Percentiles rank a stretch among this genome's conserved stretches.
These are phyloP conservation scores for Elaphomyces granulatus DNA, from an alignment of 495 filamentous ascomycete species.

Conservation along the genomic window DNA sequence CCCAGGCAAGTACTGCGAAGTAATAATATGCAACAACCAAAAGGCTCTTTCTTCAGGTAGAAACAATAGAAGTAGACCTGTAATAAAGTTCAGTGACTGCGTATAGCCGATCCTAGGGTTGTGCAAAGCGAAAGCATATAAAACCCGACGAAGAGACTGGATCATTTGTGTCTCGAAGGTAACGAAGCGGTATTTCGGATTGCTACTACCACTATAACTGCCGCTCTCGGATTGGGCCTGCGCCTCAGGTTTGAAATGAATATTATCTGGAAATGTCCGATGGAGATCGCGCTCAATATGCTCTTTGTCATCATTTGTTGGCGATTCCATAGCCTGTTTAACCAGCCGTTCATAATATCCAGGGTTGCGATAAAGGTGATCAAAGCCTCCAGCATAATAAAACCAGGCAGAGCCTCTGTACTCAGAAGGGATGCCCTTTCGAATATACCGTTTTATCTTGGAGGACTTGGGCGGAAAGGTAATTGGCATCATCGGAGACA, in stretches of 20 bases:
- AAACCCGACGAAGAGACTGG: constrained; percentile 62
- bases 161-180: constrained; percentile 62
- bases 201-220: constrained; percentile 15
- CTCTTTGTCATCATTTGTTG: constrained; percentile 60
- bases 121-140: constrained; percentile 80
- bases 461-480: constrained; percentile 65
- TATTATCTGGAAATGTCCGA: constrained; percentile 90
- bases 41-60: constrained; percentile 85
- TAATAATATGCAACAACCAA: constrained; percentile 89
- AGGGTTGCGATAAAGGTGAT: constrained; percentile 53
- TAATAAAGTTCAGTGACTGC: constrained; percentile 92
- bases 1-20: constrained; percentile 71
- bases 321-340: constrained; percentile 43
- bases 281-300: constrained; percentile 91
- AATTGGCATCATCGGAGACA: constrained; percentile 55
- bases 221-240: constrained; percentile 12
- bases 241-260: constrained; percentile 72
- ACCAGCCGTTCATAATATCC: constrained; percentile 63
- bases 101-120: constrained; percentile 89
- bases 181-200: constrained; percentile 19
- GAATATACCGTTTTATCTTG: constrained; percentile 76
- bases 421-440: constrained; percentile 91
- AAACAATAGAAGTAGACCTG: constrained; percentile 89
- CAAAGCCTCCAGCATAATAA: constrained; percentile 85
- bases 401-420: constrained; percentile 94